Evolutionary conservation across 2,329 filamentous ascomycete genomes (phyloP).

Genomic region (Sporothrix dimorphospora): DNA sequence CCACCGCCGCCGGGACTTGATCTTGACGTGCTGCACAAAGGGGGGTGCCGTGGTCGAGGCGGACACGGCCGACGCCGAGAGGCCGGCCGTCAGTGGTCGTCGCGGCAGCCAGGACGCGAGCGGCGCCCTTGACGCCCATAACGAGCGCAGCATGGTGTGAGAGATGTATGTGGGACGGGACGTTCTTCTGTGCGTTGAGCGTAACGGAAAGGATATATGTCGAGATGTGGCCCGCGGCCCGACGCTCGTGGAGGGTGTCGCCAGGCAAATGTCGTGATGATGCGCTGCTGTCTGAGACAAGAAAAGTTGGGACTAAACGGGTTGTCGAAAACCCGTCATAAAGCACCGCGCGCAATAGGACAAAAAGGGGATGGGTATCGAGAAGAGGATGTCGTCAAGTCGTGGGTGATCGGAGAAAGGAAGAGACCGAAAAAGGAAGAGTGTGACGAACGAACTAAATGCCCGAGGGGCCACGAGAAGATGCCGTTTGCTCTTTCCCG

Average conservation of each 20-base stretch:
- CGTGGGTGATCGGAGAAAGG: neutral
- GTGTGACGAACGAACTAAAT: neutral
- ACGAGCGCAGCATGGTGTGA: conserved; percentile 29
- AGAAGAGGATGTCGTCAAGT: neutral
- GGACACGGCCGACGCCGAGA: neutral
- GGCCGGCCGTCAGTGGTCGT: neutral
- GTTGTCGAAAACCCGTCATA: neutral
- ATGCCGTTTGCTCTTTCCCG: conserved; percentile 5
- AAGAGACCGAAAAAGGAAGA: neutral
- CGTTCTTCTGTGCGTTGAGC: too few relatives aligned
- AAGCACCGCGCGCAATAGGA: neutral
- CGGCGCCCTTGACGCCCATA: conserved; percentile 28
- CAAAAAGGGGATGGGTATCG: neutral
- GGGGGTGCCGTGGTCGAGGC: conserved; percentile 17
- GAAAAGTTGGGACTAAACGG: neutral
- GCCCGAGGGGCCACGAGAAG: conserved; percentile 6
- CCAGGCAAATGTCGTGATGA: conserved; percentile 15
- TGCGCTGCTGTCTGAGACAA: conserved; percentile 5
- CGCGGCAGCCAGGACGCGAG: conserved; percentile 26
- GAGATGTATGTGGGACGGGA: neutral
- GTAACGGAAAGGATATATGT: neutral
- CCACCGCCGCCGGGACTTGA: conserved; percentile 28
- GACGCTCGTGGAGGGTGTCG: neutral
- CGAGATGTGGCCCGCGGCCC: conserved; percentile 20
- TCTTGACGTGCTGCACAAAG: conserved; percentile 32